Base-by-base conservation (phyloP, 768 basidiomycete genomes). In the Serendipita vermifera region DNA sequence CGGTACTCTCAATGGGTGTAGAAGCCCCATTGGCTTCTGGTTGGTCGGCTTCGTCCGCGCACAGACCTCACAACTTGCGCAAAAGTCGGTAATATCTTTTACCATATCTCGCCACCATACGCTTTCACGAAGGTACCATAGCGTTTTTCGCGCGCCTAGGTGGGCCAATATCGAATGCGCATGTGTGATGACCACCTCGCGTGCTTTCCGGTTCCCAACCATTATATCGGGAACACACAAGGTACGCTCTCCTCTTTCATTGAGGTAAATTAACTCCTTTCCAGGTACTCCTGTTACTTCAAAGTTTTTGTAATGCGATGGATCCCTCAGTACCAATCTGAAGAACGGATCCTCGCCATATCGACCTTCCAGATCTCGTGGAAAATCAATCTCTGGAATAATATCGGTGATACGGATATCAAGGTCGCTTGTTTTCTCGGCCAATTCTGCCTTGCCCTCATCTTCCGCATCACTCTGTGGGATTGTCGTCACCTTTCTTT, bases 31-130 rank as follows among this genome's bases (percentile, higher is more conserved):
- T 36, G 41, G 33, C 33, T 22, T 36, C 36, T 54, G 15, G 32
- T 55, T 22, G 17, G 32, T 22, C 0, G 60, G 2, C 54, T 63
- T 61, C 20, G 40, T 13, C 11, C 54, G 33, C 15, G 57, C 61
- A 33, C 62, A 63, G 0, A 33, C 40, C 11, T 55, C 36, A 43
- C 62, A 63, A 3, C 57, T 51, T 14, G 35, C n/a, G 31, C 59
- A 58, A 41, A 58, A 61, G 2, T 32, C 56, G 20, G 22, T 31
- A 27, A 59, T 38, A 22, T 59, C 38, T 22, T 14, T n/a, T 2
- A 17, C 11, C 24, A 59, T 46, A 20, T 43, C 33, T 20, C 41
- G 39, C 58, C 58, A 59, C 58, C 56, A 59, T 14, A 59, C 56
- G 24, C 46, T 55, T 5, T 56, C 57, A 14, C 56, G 14, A 5